Evolutionary conservation across 345 rosid genomes (phyloP), one percentile per base, ranked within the genome.

Genomic region (Aurinia saxatilis): DNA sequence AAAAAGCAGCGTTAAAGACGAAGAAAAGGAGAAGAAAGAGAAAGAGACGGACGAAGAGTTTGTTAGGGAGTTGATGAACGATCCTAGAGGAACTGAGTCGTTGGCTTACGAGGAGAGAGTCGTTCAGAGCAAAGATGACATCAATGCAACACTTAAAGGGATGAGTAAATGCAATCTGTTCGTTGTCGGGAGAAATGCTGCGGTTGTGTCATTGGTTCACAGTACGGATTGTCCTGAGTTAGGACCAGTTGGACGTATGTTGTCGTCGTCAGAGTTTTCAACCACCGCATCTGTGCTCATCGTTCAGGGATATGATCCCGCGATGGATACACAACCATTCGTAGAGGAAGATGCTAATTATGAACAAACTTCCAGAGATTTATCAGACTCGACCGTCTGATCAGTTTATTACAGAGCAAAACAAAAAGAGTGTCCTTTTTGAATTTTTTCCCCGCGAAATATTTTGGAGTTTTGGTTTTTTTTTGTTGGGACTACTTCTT

Each of bases 231-330:
- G 82, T 50, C 70, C 82, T 0, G 84, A 79, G 68, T 49, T 82
- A 13, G 86, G 86, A 30, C 74, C 78, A 2, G 72, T 82, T 18
- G 86, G 84, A 15, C 63, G 70, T 63, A 55, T 77, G 40, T 58
- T 79, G 49, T 77, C 81, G 2, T 70, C 80, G 1, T 75, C 81
- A 1, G 80, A 73, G 10, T 82, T 82, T 57, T 65, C 81, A 12
- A 65, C 59, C 7, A 64, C 77, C 5, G 55, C 82, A n/a, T 82
- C 86, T 3, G 80, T 77, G 36, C 61, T 82, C 37, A 72, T 82
- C 8, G 49, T 82, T 52, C 80, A 82, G 44, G 81, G 71, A 48
- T 77, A 72, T 10, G 66, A 72, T 66, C 76, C 71, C 3, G 15
- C 71, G 15, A 63, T 63, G 10, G 71, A 72, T 59, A 60, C 61